These are phyloP conservation scores for Eucommia ulmoides DNA, from an alignment of 257 asterid genomes.

Conservation along the genomic window DNA sequence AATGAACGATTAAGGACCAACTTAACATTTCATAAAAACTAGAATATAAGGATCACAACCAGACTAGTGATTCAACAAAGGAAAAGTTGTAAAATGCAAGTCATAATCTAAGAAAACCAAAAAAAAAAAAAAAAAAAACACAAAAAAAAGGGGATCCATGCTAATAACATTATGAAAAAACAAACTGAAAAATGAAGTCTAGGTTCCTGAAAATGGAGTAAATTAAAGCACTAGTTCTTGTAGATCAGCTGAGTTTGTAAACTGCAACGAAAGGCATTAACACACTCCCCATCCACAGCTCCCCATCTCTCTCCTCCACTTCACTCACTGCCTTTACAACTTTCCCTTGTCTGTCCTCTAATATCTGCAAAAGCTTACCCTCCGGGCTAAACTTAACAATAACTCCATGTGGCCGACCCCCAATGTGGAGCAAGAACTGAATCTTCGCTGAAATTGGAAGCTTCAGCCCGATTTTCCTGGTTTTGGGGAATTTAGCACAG, in stretches of 20 bases:
- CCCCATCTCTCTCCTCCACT: constrained; percentile 86
- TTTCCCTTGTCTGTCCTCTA: constrained; percentile 77
- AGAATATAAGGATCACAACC: no score
- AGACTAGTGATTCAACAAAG: no score
- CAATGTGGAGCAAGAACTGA: constrained; percentile 65
- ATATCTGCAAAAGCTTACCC: constrained; percentile 47
- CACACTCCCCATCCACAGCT: constrained; percentile 94
- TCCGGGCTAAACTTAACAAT: constrained; percentile 69
- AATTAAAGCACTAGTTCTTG: no score
- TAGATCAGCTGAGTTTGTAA: constrained; percentile 35
- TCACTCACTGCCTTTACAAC: constrained; percentile 77
- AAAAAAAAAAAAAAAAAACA: neutral
- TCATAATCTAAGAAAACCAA: constrained; percentile 4
- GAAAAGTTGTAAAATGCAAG: no score
- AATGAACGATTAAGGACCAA: no score
- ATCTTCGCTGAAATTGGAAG: constrained; percentile 60
- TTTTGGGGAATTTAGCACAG: constrained; percentile 32
- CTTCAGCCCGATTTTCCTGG: constrained; percentile 44
- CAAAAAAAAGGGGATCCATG: no score
- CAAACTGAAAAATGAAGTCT: no score
- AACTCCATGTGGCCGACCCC: constrained; percentile 54
- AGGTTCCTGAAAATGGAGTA: no score
- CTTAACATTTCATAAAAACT: no score
- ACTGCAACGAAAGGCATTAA: constrained; percentile 74
- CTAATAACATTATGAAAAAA: no score